phyloP scores from a whole-genome alignment of 148 eudicot genomes.

The Salicornia ramosissima region DNA sequence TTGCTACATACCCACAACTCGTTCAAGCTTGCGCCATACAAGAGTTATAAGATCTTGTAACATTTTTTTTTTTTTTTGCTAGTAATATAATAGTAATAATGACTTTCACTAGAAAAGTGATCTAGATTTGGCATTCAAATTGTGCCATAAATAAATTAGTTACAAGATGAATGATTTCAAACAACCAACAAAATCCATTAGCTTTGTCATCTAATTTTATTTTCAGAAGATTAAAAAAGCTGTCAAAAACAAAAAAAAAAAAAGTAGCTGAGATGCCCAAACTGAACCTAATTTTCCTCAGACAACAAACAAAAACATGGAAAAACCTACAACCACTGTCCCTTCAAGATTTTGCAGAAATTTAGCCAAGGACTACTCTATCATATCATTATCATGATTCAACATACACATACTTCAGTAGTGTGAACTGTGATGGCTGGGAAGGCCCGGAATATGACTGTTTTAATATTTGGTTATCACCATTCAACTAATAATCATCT shows the following conservation, averaged over 20 bases:
- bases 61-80: no score
- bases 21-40: no score
- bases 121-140: background rate
- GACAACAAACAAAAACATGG: slow-evolving; percentile 7
- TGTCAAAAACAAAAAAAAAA: no score
- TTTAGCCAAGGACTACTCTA: background rate
- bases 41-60: no score
- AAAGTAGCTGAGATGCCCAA: background rate
- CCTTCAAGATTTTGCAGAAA: background rate
- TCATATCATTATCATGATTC: background rate
- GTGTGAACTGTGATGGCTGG: background rate
- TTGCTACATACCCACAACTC: no score
- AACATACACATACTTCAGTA: background rate
- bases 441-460: background rate
- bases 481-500: slow-evolving; percentile 76
- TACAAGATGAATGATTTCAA: background rate
- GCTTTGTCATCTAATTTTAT: background rate
- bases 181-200: background rate
- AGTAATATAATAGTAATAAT: no score
- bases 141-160: background rate
- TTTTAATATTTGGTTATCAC: background rate
- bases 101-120: no score
- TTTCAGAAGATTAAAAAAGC: background rate
- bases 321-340: background rate
- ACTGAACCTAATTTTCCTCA: background rate